Evolutionary conservation across 164 flowering plant genomes (phyloP).

Genomic region (Protea cynaroides): DNA sequence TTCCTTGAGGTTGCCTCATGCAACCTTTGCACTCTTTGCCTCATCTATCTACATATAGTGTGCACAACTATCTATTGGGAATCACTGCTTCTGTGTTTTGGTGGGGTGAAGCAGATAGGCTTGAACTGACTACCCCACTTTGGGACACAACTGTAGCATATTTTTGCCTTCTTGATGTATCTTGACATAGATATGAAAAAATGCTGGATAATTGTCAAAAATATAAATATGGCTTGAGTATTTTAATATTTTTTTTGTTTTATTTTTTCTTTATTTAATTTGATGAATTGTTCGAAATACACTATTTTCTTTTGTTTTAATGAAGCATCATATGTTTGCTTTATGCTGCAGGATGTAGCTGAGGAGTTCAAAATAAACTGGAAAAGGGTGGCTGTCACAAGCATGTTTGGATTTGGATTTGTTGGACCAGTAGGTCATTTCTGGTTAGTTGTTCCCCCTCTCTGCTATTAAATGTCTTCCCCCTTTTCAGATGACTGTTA

Average conservation of each 20-base stretch:
- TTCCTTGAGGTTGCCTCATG: background rate
- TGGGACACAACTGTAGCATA: too few species aligned
- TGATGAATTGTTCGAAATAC: too few species aligned
- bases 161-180: too few species aligned
- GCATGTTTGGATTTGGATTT: conserved; percentile 82
- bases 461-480: background rate
- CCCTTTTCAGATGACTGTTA: background rate
- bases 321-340: background rate
- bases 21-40: background rate
- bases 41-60: background rate
- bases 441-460: conserved; percentile 44
- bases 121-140: too few species aligned
- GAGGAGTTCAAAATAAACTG: conserved; percentile 54
- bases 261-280: too few species aligned
- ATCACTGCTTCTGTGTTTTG: background rate
- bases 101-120: too few species aligned
- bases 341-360: conserved; percentile 36
- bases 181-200: too few species aligned
- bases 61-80: background rate
- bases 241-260: too few species aligned
- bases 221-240: too few species aligned
- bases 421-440: conserved; percentile 93
- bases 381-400: conserved; percentile 78
- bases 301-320: background rate
- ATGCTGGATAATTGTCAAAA: too few species aligned